Evolutionary conservation across 768 basidiomycete genomes (phyloP).

Genomic region (Fibroporia radiculosa): DNA sequence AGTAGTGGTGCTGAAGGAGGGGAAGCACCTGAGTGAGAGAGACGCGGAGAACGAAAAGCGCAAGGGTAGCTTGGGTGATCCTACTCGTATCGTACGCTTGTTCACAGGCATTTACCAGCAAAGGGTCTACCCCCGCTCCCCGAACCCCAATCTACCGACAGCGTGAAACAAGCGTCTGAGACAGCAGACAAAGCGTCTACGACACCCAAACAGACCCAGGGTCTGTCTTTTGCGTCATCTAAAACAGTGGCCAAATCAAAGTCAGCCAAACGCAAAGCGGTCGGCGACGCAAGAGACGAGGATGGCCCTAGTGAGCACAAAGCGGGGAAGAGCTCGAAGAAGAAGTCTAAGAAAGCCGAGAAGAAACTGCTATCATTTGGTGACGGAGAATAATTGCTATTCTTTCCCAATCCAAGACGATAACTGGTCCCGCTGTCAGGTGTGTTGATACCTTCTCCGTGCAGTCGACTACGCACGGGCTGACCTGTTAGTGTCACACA

Average conservation of each 20-base stretch:
- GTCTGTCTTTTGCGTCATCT: conserved; percentile 35
- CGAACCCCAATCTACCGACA: conserved; percentile 19
- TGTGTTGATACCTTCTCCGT: background rate
- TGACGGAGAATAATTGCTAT: too few species aligned
- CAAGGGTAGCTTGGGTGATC: conserved; percentile 42
- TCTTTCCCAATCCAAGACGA: too few species aligned
- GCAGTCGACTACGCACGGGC: too few species aligned
- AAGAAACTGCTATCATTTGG: conserved; percentile 49
- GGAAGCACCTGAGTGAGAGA: conserved; percentile 74
- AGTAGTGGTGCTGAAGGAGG: conserved; percentile 81
- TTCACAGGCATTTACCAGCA: conserved; percentile 28
- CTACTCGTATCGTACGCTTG: background rate
- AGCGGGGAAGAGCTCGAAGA: conserved; percentile 30
- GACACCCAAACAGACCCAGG: conserved; percentile 12
- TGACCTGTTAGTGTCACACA: too few species aligned
- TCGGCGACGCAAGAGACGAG: conserved; percentile 24
- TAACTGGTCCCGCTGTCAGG: background rate
- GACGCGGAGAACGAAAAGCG: conserved; percentile 76
- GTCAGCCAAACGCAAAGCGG: conserved; percentile 26
- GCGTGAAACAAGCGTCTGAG: background rate
- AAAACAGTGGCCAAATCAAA: conserved; percentile 14
- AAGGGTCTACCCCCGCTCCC: conserved; percentile 53
- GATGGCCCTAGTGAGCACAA: conserved; percentile 17
- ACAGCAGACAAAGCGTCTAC: conserved; percentile 10
- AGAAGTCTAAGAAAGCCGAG: conserved; percentile 45